Conservation (phyloP, 2,329 filamentous ascomycete genomes). For the Xylaria arbuscula region DNA sequence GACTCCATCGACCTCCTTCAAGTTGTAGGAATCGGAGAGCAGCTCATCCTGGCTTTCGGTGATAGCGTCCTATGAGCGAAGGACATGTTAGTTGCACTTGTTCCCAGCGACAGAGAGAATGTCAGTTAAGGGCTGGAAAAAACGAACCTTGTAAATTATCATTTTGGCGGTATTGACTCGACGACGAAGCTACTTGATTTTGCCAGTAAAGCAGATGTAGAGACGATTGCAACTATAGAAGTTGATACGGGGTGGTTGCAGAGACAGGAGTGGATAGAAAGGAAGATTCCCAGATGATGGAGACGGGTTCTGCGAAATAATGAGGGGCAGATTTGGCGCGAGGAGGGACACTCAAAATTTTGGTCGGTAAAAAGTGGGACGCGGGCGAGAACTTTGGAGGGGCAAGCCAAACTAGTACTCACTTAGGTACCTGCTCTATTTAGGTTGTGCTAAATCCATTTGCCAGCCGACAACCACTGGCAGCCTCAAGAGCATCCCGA, state of each 20-base stretch:
- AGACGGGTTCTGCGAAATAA: constrained; percentile 45
- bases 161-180: constrained; percentile 63
- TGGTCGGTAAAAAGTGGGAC: constrained; percentile 44
- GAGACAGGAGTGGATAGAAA: constrained; percentile 42
- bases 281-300: constrained; percentile 47
- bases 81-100: constrained; percentile 24
- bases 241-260: constrained; percentile 37
- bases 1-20: constrained; percentile 81
- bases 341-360: constrained; percentile 47
- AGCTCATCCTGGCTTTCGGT: constrained; percentile 83
- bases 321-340: constrained; percentile 47
- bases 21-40: constrained; percentile 91
- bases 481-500: too few species aligned
- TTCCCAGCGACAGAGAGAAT: constrained; percentile 5
- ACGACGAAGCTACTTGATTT: constrained; percentile 38
- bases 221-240: constrained; percentile 30
- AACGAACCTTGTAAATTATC: constrained; percentile 77
- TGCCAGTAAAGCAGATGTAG: constrained; percentile 33
- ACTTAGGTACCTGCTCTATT: not conserved
- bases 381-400: constrained; percentile 33
- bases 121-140: not conserved
- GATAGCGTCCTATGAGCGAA: constrained; percentile 77
- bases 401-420: constrained; percentile 28
- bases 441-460: not conserved
- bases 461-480: constrained; percentile 8